Evolutionary conservation across 2,329 filamentous ascomycete species (phyloP).

Genomic region (Beauveria pseudobassiana): DNA sequence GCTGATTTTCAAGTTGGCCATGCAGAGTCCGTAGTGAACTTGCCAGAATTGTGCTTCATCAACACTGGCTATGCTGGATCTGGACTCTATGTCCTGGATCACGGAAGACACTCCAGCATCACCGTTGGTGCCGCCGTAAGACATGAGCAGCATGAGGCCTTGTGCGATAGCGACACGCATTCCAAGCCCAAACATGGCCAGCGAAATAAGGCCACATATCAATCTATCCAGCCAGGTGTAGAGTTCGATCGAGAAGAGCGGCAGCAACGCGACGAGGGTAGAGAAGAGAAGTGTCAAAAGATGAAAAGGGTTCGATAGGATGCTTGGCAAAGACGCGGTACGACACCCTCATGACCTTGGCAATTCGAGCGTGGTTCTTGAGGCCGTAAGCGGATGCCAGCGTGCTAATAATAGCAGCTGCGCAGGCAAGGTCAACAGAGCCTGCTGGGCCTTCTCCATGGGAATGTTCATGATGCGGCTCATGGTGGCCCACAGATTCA

Average conservation of each 20-base stretch:
- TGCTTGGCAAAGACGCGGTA: slow-evolving; percentile 69
- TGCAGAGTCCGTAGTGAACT: slow-evolving; percentile 92
- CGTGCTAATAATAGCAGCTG: slow-evolving; percentile 76
- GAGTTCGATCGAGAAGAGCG: slow-evolving; percentile 71
- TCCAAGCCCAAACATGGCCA: slow-evolving; percentile 84
- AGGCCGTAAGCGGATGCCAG: slow-evolving; percentile 80
- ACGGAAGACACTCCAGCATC: slow-evolving; percentile 57
- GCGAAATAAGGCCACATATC: slow-evolving; percentile 72
- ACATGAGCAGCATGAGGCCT: slow-evolving; percentile 94
- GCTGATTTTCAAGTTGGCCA: slow-evolving; percentile 84
- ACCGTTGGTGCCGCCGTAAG: slow-evolving; percentile 46
- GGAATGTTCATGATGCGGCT: slow-evolving; percentile 61
- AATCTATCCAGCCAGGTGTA: slow-evolving; percentile 78
- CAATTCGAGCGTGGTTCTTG: slow-evolving; percentile 86
- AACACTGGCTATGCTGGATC: slow-evolving; percentile 66
- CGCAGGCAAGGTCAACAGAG: slow-evolving; percentile 72
- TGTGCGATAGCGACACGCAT: slow-evolving; percentile 76
- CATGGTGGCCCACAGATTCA: slow-evolving; percentile 53
- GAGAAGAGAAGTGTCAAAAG: slow-evolving; percentile 89
- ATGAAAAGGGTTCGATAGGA: slow-evolving; percentile 93
- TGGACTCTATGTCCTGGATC: slow-evolving; percentile 76
- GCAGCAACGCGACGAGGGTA: slow-evolving; percentile 68
- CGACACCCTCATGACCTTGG: slow-evolving; percentile 80
- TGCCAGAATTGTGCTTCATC: slow-evolving; percentile 98
- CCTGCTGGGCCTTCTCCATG: slow-evolving; percentile 63